These are phyloP conservation scores for Craspedostauros australis DNA, from an alignment of 108 stramenopile genomes.

Conservation along the genomic window DNA sequence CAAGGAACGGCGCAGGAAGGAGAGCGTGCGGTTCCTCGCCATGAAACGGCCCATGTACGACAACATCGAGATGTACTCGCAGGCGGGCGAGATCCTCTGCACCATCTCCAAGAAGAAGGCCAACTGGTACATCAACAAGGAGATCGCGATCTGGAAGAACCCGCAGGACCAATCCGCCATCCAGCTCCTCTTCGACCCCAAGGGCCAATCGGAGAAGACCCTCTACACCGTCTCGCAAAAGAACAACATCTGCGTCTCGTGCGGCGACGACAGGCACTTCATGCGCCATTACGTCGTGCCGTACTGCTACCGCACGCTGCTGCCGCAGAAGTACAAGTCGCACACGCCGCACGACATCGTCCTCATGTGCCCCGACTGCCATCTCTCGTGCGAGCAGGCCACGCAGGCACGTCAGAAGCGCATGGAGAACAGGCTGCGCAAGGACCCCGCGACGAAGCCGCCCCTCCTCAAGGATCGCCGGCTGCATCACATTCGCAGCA, in stretches of 20 bases:
- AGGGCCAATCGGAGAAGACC: constrained; percentile 2
- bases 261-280: constrained; percentile 43
- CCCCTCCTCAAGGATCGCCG: constrained; percentile 8
- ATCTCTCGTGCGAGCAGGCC: constrained; percentile 44
- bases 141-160: constrained; percentile 50
- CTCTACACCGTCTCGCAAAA: constrained; percentile 48
- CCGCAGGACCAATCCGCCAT: constrained; percentile 21
- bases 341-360: constrained; percentile 83
- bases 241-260: constrained; percentile 61
- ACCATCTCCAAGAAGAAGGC: constrained; percentile 79
- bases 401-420: constrained; percentile 40
- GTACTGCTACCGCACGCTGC: constrained; percentile 49
- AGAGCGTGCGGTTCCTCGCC: constrained; percentile 53
- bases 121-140: constrained; percentile 69
- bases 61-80: constrained; percentile 71
- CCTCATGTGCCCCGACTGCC: constrained; percentile 71
- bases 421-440: constrained; percentile 15
- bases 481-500: constrained; percentile 45
- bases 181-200: constrained; percentile 41
- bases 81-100: constrained; percentile 42
- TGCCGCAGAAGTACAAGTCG: constrained; percentile 70
- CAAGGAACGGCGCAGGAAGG: constrained; percentile 57
- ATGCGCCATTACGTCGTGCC: constrained; percentile 85
- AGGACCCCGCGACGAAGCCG: constrained; percentile 3
- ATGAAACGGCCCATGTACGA: constrained; percentile 84